A percentile compares a stretch with the other conserved stretches of the same genome.
These are phyloP conservation scores for Peronospora destructor DNA, from an alignment of 352 stramenopile species.

Conservation along the genomic window DNA sequence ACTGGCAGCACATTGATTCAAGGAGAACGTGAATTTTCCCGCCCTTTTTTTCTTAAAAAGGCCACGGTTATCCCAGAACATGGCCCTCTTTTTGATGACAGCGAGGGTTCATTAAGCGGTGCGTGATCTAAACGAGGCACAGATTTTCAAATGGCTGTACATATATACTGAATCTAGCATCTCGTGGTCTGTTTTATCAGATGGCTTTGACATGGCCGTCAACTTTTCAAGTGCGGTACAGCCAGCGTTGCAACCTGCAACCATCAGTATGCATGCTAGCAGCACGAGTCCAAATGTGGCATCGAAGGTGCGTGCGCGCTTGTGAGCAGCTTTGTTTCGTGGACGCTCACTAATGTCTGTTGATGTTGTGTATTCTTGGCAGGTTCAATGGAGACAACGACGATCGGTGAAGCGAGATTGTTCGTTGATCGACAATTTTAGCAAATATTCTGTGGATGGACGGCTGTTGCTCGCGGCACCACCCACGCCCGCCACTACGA, in stretches of 20 bases:
- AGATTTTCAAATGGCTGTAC: neutral
- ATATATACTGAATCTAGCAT: constrained; percentile 4
- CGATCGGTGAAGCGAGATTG: constrained; percentile 56
- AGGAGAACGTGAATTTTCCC: constrained; percentile 1
- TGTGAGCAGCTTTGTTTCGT: neutral
- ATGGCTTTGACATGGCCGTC: constrained; percentile 27
- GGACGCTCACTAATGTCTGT: neutral
- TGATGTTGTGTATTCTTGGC: neutral
- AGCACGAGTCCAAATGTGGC: constrained; percentile 1
- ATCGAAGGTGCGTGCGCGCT: constrained; percentile 14
- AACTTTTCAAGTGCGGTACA: constrained; percentile 10
- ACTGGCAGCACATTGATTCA: constrained; percentile 5
- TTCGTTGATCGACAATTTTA: constrained; percentile 40
- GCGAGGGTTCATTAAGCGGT: constrained; percentile 41
- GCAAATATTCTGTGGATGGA: constrained; percentile 15
- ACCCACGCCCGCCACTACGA: constrained; percentile 2
- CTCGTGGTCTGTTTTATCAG: constrained; percentile 8
- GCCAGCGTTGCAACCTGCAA: neutral
- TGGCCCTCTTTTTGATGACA: constrained; percentile 21
- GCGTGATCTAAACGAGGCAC: neutral
- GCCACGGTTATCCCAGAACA: constrained; percentile 6
- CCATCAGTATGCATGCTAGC: neutral
- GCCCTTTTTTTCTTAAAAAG: constrained; percentile 2
- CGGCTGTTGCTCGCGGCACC: constrained; percentile 23
- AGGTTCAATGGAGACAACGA: constrained; percentile 39